Evolutionary conservation across 192 early-diverging fungal genomes (phyloP).

Genomic region (Diversispora epigaea): DNA sequence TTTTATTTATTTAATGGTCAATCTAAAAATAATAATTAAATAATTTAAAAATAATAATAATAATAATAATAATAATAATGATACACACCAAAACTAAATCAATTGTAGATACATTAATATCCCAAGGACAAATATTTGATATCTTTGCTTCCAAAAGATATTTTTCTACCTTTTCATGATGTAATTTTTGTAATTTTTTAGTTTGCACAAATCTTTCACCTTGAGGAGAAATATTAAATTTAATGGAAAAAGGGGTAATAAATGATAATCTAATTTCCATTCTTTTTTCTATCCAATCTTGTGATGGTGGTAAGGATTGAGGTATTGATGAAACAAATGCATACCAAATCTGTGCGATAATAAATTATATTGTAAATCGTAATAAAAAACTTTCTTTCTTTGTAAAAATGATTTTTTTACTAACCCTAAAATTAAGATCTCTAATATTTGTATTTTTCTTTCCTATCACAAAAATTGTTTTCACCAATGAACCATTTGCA

Average conservation of each 20-base stretch:
- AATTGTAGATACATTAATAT: constrained; percentile 49
- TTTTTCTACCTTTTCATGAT: constrained; percentile 36
- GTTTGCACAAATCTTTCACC: neutral
- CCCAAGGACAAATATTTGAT: constrained; percentile 46
- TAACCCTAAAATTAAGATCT: constrained; percentile 38
- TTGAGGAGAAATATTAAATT: constrained; percentile 42
- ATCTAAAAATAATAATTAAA: too few relatives aligned
- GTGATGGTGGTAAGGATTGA: constrained; percentile 34
- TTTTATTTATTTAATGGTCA: too few relatives aligned
- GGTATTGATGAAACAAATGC: constrained; percentile 37
- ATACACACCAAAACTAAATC: constrained; percentile 33
- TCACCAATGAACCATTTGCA: constrained; percentile 32
- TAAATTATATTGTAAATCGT: neutral
- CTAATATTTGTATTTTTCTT: constrained; percentile 29
- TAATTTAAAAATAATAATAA: neutral
- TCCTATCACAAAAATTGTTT: constrained; percentile 40
- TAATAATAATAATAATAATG: constrained; percentile 35
- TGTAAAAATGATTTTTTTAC: constrained; percentile 29
- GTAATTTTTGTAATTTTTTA: constrained; percentile 10
- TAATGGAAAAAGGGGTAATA: constrained; percentile 53
- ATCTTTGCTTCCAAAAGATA: constrained; percentile 42
- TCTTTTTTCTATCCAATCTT: constrained; percentile 52
- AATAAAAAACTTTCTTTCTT: neutral
- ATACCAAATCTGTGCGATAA: constrained; percentile 39
- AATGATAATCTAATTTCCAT: constrained; percentile 58